These are phyloP conservation scores for Lepiota venenata DNA, from an alignment of 768 basidiomycete genomes.

Conservation along the genomic window DNA sequence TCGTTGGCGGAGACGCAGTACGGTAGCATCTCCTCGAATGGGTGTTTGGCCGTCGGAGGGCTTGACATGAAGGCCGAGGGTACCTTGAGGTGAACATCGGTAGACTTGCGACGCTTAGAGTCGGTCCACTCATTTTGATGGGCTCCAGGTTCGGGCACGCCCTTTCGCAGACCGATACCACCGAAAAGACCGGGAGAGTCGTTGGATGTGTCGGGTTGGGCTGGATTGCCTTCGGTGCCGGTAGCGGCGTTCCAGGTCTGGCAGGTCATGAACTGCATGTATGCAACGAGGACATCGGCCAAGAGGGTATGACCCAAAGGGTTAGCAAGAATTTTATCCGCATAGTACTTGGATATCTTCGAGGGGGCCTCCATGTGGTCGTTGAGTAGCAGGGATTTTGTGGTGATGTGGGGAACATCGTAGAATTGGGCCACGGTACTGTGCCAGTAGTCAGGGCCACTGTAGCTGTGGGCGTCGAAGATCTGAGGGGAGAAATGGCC, in stretches of 20 bases:
- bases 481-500: constrained; percentile 92
- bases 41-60: constrained; percentile 45
- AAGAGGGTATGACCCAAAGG: constrained; percentile 79
- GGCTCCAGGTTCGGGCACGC: constrained; percentile 50
- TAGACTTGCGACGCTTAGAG: constrained; percentile 19
- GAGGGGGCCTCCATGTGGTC: constrained; percentile 75
- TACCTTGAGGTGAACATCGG: constrained; percentile 39
- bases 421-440: constrained; percentile 93
- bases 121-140: constrained; percentile 29
- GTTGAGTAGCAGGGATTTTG: constrained; percentile 79
- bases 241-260: constrained; percentile 74
- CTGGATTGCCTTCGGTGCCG: constrained; percentile 59
- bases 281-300: constrained; percentile 88
- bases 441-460: constrained; percentile 90
- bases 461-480: constrained; percentile 75
- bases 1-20: constrained; percentile 97
- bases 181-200: constrained; percentile 67
- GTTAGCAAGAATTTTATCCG: constrained; percentile 82
- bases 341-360: constrained; percentile 66
- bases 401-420: constrained; percentile 90
- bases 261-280: constrained; percentile 89
- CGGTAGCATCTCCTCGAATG: constrained; percentile 85
- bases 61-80: constrained; percentile 74
- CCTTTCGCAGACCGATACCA: constrained; percentile 81
- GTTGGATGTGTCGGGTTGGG: constrained; percentile 33